Conservation (phyloP, 495 filamentous ascomycete species). For the Stereocaulon alpinum region DNA sequence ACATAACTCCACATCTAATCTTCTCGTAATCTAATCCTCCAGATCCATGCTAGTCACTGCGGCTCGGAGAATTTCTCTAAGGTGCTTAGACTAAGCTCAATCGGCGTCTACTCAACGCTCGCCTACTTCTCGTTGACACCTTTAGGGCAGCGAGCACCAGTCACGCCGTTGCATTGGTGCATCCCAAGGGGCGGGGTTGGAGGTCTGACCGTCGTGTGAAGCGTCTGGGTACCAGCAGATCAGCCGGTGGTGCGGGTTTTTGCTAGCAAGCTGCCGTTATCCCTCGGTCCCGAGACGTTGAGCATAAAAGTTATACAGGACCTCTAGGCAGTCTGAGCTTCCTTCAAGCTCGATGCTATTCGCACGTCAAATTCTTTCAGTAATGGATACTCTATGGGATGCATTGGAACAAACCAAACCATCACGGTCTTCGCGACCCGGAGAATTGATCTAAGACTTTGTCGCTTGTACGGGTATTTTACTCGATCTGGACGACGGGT, state of each 20-base stretch:
- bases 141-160: not conserved
- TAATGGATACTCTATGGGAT: no score
- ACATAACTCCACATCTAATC: not conserved
- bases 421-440: no score
- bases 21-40: not conserved
- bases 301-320: no score
- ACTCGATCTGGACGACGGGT: no score
- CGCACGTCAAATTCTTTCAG: not conserved
- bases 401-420: no score
- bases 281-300: no score
- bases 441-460: no score
- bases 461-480: no score
- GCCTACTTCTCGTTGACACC: not conserved
- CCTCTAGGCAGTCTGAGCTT: no score
- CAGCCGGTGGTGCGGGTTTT: not conserved
- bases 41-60: not conserved
- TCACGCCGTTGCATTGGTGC: not conserved
- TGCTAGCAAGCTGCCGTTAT: no score
- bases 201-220: not conserved
- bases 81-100: not conserved
- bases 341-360: not conserved
- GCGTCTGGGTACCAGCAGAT: not conserved
- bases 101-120: not conserved
- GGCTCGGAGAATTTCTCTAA: conserved; percentile 1
- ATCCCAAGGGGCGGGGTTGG: not conserved